Percentiles rank a stretch among this genome's conserved stretches.
Conservation (phyloP, 1,284 basidiomycete genomes). For the Apiotrichum domesticum region DNA sequence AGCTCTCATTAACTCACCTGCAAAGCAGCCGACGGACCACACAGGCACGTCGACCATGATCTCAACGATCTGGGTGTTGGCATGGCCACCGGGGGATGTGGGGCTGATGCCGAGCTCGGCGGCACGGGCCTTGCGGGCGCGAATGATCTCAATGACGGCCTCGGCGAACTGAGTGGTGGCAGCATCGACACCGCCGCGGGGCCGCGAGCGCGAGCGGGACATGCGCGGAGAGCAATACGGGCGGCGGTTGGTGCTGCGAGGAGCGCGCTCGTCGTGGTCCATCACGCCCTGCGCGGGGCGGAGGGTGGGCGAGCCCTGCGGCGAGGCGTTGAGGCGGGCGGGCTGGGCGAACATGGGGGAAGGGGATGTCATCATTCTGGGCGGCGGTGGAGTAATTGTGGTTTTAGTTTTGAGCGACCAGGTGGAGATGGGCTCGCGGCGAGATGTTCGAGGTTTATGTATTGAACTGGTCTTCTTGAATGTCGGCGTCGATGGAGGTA, state of each 20-base stretch:
- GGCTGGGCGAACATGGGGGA: background rate
- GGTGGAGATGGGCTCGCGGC: too few relatives aligned
- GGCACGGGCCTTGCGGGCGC: constrained; percentile 10
- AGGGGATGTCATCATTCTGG: background rate
- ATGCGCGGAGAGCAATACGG: constrained; percentile 15
- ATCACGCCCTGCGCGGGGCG: constrained; percentile 2
- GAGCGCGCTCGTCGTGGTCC: background rate
- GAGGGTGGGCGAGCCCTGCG: background rate
- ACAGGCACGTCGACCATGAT: constrained; percentile 46
- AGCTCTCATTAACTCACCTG: constrained; percentile 26
- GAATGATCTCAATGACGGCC: constrained; percentile 2
- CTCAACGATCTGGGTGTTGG: constrained; percentile 35
- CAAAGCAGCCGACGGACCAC: constrained; percentile 44
- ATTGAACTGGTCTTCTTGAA: too few relatives aligned
- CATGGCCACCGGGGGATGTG: constrained; percentile 2
- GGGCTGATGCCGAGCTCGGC: constrained; percentile 4
- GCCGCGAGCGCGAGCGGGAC: constrained; percentile 12
- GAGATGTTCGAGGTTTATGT: too few relatives aligned
- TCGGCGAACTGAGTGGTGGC: constrained; percentile 9
- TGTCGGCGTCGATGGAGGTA: too few relatives aligned
- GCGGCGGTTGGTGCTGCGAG: constrained; percentile 1
- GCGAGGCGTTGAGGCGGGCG: background rate
- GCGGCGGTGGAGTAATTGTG: too few relatives aligned
- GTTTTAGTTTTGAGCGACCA: too few relatives aligned
- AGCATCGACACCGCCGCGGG: constrained; percentile 10